phyloP scores from a whole-genome alignment of 345 rosid species.

The Tarenaya hassleriana region DNA sequence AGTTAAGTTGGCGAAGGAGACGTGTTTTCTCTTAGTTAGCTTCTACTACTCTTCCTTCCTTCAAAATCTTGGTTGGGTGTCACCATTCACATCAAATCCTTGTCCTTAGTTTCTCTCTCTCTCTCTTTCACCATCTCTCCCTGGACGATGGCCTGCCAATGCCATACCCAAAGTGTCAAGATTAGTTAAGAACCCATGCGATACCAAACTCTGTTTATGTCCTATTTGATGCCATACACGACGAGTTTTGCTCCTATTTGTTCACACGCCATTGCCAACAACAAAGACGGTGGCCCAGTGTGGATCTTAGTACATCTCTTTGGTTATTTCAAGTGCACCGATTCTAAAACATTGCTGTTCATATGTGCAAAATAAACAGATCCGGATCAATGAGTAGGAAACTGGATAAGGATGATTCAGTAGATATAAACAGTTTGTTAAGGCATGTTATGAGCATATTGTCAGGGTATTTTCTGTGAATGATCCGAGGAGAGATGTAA shows the following conservation, averaged over 20 bases:
- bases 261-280: no score
- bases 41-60: conserved; percentile 14
- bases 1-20: no score
- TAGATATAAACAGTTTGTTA: no score
- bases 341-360: no score
- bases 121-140: conserved; percentile 22
- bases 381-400: no score
- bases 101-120: conserved; percentile 6
- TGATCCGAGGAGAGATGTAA: conserved; percentile 11
- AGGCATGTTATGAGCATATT: not conserved
- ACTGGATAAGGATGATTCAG: no score
- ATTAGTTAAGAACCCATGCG: not conserved
- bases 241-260: no score
- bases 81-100: conserved; percentile 11
- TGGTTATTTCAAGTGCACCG: no score
- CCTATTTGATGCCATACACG: not conserved
- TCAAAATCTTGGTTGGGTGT: conserved; percentile 25
- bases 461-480: conserved; percentile 4
- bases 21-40: no score
- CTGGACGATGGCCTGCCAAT: conserved; percentile 25
- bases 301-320: no score
- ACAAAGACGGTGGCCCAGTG: no score
- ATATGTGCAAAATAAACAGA: no score
- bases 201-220: not conserved
- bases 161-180: conserved; percentile 8